Evolutionary conservation across 2,329 filamentous ascomycete species (phyloP), one percentile per base, ranked within the genome.

Genomic region (Aureobasidium namibiae): DNA sequence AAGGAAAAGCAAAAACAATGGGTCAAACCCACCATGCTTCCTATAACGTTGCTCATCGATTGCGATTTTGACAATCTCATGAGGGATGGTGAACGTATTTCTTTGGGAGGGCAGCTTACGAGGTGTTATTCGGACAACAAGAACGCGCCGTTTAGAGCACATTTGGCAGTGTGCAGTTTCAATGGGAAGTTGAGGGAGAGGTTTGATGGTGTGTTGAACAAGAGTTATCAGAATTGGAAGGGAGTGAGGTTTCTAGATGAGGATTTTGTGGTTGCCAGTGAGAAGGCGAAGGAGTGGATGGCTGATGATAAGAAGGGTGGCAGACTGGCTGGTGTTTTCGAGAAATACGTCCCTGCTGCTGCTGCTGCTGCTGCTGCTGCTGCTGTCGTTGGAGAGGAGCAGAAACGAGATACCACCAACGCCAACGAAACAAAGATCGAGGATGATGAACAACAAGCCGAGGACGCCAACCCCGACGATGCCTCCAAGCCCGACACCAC

Each of bases 41-140:
- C 92, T 1, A 76, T 97, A 23, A 83, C 89, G 0, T 77, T 99
- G 64, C 79, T 99, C 61, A 77, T 99, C 63, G 94, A 99, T 75
- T 97, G 92, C 74, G 85, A 89, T 65, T 99, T 95, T 70, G 92
- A 99, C 71, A 79, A 88, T 42, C 82, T 92, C 68, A 99, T 99
- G 94, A 80, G 80, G 53, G 88, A 92, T 38, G 87, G 88, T 65
- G 94, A 99, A 74, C 78, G 89, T 31, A 85, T 92, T 59, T 96
- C 90, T 4, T 80, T 99, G 13, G 83, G 84, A 1, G 83, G 85
- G 60, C 94, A 99, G 73, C 80, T 99, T 62, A 95, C 90, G 9
- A 80, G 94, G 60, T 88, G 83, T 60, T 99, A 99, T 74, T 90
- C 91, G 21, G 90, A 96, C 68, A 97, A 96, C 73, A 83, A 82